These are phyloP conservation scores for Chlamydomonas reinhardtii DNA, from an alignment of 163 green algal species.

Conservation along the genomic window DNA sequence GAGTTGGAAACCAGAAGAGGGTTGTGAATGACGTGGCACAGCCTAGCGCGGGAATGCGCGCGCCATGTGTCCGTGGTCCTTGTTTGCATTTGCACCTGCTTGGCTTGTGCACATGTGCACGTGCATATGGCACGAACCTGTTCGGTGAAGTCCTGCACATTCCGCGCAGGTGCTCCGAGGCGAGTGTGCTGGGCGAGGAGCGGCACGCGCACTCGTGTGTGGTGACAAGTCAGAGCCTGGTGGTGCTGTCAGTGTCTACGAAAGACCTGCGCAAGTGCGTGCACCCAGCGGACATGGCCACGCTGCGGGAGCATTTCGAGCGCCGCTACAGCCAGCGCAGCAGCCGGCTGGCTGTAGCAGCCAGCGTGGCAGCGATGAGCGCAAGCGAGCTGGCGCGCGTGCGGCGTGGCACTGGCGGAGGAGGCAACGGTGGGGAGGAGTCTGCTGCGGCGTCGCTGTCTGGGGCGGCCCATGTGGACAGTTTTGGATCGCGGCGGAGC, in stretches of 20 bases:
- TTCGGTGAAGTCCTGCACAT: too few relatives aligned
- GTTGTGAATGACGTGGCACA: too few relatives aligned
- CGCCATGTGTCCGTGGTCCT: too few relatives aligned
- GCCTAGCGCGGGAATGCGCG: too few relatives aligned
- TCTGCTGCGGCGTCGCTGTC: neutral
- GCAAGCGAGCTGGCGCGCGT: neutral
- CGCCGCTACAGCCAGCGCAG: neutral
- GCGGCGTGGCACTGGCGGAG: neutral
- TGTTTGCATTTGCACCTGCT: too few relatives aligned
- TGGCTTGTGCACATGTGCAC: too few relatives aligned
- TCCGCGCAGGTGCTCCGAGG: conserved; percentile 26
- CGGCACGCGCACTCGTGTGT: conserved; percentile 15
- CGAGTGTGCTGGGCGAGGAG: conserved; percentile 25
- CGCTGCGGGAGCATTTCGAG: conserved; percentile 3
- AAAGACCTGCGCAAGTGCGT: conserved; percentile 25
- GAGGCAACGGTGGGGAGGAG: neutral
- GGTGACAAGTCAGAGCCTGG: conserved; percentile 3
- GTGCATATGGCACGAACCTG: too few relatives aligned
- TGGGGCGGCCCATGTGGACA: neutral
- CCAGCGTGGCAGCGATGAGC: neutral
- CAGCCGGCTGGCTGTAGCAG: neutral
- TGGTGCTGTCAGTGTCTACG: neutral
- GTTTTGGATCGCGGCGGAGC: too few relatives aligned
- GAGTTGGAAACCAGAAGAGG: neutral
- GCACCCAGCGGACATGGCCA: conserved; percentile 20